Percentiles rank a stretch among this genome's conserved stretches.
Evolutionary conservation across 75 land plant genomes (phyloP).

Genomic region (Azolla pinnata): DNA sequence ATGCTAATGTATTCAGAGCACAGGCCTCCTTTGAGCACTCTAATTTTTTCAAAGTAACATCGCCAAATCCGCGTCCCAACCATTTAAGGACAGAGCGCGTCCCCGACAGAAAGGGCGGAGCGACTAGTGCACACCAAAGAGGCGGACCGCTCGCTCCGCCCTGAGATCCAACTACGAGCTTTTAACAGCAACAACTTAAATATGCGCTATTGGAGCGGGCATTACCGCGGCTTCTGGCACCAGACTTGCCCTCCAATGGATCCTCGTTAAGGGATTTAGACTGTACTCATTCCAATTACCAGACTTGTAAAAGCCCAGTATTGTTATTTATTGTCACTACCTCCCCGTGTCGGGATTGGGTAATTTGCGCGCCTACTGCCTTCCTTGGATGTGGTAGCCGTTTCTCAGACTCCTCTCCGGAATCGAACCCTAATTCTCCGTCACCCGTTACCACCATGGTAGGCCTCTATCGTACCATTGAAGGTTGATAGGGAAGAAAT

Average conservation of each 20-base stretch:
- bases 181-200: no score
- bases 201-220: no score
- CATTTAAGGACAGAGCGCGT: background rate
- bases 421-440: constrained; percentile 40
- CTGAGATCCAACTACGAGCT: no score
- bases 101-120: no score
- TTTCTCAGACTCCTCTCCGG: constrained; percentile 22
- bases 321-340: constrained; percentile 37
- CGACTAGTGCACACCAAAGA: no score
- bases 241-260: no score
- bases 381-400: constrained; percentile 25
- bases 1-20: constrained; percentile 1
- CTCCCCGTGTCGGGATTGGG: constrained; percentile 29
- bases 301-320: constrained; percentile 20
- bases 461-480: constrained; percentile 5
- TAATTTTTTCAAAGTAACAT: constrained; percentile 6
- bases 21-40: background rate
- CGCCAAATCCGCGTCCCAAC: background rate
- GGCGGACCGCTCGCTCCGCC: no score
- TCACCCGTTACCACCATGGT: constrained; percentile 12
- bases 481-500: constrained; percentile 2
- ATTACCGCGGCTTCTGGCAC: no score
- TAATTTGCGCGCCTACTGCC: constrained; percentile 29
- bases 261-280: no score
- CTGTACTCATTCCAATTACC: no score